phyloP scores from a whole-genome alignment of 495 filamentous ascomycete genomes.

The Xylaria bambusicola region DNA sequence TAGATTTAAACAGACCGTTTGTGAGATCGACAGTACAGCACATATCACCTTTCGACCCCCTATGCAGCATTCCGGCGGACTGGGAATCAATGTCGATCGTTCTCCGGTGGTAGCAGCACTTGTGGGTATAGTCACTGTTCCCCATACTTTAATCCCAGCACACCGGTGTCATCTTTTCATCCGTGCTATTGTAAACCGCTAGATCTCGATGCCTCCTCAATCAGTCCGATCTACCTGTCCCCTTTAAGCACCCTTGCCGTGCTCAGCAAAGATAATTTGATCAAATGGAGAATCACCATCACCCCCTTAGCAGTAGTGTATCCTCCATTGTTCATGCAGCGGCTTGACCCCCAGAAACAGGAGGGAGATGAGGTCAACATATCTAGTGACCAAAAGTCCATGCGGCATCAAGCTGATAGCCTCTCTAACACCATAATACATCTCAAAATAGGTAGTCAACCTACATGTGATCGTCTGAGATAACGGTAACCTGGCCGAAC shows the following conservation, averaged over 20 bases:
- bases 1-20: not conserved
- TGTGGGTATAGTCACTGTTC: not conserved
- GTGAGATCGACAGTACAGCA: conserved; percentile 2
- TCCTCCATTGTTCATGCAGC: not conserved
- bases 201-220: conserved; percentile 4
- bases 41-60: not conserved
- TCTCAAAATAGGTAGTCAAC: not conserved
- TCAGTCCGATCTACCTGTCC: not conserved
- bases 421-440: not conserved
- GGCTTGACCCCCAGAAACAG: conserved; percentile 5
- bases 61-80: not conserved
- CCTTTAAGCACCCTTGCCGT: too few species aligned
- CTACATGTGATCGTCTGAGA: not conserved
- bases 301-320: not conserved
- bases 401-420: not conserved
- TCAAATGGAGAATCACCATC: not conserved
- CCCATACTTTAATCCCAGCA: not conserved
- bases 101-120: not conserved
- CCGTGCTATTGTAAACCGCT: not conserved
- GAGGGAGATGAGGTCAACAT: not conserved
- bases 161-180: too few species aligned
- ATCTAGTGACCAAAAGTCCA: not conserved
- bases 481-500: not conserved
- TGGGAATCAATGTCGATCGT: conserved; percentile 11
- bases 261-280: too few species aligned